Conservation (phyloP, 495 filamentous ascomycete species). For the Neurospora sp. region DNA sequence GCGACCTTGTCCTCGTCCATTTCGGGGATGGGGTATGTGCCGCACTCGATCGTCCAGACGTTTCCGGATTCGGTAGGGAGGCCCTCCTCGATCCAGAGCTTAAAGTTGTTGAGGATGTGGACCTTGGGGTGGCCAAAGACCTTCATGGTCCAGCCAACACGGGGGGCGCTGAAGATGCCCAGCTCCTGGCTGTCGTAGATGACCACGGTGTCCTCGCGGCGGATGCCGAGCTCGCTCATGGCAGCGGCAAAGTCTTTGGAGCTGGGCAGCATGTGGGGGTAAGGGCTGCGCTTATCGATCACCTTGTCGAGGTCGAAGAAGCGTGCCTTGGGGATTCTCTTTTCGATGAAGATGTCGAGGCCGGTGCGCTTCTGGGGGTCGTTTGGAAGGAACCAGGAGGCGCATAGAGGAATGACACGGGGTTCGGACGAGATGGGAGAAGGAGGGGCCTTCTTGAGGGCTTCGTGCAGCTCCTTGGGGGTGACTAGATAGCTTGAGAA, state of each 20-base stretch:
- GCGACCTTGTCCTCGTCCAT: constrained; percentile 39
- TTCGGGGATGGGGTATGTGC: constrained; percentile 43
- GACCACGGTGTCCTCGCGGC: constrained; percentile 75
- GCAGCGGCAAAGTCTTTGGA: constrained; percentile 70
- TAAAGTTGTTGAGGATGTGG: constrained; percentile 90
- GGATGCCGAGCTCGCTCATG: constrained; percentile 81
- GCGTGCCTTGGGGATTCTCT: constrained; percentile 74
- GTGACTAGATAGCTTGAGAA: constrained; percentile 78
- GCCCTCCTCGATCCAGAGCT: constrained; percentile 74
- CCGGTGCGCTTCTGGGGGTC: constrained; percentile 63
- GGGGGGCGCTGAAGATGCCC: constrained; percentile 87
- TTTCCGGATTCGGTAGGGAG: constrained; percentile 72
- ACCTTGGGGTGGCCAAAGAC: constrained; percentile 87
- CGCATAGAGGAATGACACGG: constrained; percentile 77
- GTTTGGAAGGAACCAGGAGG: constrained; percentile 94
- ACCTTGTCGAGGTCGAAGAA: constrained; percentile 94
- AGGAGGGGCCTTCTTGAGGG: constrained; percentile 65
- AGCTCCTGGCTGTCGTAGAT: constrained; percentile 85
- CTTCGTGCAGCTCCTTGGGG: constrained; percentile 67
- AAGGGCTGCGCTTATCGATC: constrained; percentile 76
- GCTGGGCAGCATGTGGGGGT: constrained; percentile 93
- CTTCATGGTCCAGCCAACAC: constrained; percentile 85
- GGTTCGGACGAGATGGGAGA: constrained; percentile 66
- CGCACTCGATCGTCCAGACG: constrained; percentile 48
- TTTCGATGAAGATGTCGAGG: constrained; percentile 59